Percentiles rank a stretch among this genome's conserved stretches.
Evolutionary conservation across 2,329 filamentous ascomycete species (phyloP).

Genomic region (Xylariaceae sp.): DNA sequence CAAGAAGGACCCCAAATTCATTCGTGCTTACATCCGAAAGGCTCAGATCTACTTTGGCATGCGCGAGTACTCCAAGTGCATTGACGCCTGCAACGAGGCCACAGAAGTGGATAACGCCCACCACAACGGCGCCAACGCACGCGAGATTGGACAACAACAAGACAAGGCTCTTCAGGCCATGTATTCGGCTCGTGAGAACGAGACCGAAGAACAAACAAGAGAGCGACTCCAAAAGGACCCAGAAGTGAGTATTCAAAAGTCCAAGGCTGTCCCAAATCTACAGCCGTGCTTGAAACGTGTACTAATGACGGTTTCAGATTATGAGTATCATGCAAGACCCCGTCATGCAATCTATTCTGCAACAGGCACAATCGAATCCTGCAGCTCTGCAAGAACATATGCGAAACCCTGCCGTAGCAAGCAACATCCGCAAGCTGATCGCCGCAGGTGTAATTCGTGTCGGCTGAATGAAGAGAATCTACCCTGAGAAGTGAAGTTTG

Average conservation of each 20-base stretch:
- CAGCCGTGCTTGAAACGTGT: slow-evolving; percentile 17
- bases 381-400: slow-evolving; percentile 94
- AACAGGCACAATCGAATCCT: slow-evolving; percentile 92
- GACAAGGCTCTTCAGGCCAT: slow-evolving; percentile 89
- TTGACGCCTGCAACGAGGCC: slow-evolving; percentile 85
- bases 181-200: slow-evolving; percentile 85
- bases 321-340: slow-evolving; percentile 90
- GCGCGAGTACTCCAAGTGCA: slow-evolving; percentile 94
- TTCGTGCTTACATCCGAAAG: slow-evolving; percentile 94
- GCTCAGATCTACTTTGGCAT: slow-evolving; percentile 94
- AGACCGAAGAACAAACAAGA: slow-evolving; percentile 93
- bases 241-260: slow-evolving; percentile 59
- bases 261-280: background rate
- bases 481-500: too few relatives aligned
- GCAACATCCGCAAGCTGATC: slow-evolving; percentile 92
- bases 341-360: slow-evolving; percentile 94
- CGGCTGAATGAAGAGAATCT: too few relatives aligned
- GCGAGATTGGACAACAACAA: slow-evolving; percentile 91
- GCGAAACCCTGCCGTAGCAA: slow-evolving; percentile 79
- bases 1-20: slow-evolving; percentile 86
- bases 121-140: slow-evolving; percentile 69
- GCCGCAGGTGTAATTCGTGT: slow-evolving; percentile 82
- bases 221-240: slow-evolving; percentile 87
- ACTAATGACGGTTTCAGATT: slow-evolving; percentile 50
- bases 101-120: slow-evolving; percentile 67